Evolutionary conservation across 2,329 filamentous ascomycete species (phyloP).

Genomic region (Sporothrix euskadiensis): DNA sequence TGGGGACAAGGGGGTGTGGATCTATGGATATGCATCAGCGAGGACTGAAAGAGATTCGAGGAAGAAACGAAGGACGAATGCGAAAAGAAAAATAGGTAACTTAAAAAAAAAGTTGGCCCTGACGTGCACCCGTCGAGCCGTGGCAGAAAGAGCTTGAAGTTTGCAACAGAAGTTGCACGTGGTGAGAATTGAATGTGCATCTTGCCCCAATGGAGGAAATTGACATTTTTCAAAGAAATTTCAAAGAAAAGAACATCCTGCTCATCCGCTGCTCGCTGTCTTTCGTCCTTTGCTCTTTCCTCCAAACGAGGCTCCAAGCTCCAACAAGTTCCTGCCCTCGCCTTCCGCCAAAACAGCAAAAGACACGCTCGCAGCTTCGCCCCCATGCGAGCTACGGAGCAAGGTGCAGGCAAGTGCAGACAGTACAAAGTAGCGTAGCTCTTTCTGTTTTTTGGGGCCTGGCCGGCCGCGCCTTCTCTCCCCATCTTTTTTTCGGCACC

Average conservation of each 20-base stretch:
- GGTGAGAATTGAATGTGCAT: background rate
- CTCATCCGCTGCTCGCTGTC: background rate
- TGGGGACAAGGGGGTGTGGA: background rate
- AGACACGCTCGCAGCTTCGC: background rate
- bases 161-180: background rate
- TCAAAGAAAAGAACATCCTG: background rate
- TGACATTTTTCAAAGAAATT: background rate
- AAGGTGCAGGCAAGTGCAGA: background rate
- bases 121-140: background rate
- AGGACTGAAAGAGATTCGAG: background rate
- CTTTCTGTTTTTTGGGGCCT: constrained; percentile 1
- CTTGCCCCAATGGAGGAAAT: background rate
- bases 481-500: background rate
- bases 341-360: background rate
- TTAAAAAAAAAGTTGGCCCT: background rate
- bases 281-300: background rate
- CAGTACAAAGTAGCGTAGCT: background rate
- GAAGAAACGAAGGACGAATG: background rate
- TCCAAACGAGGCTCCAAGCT: background rate
- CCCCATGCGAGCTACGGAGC: constrained; percentile 10
- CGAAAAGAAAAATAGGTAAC: background rate
- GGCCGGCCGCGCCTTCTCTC: constrained; percentile 7
- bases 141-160: background rate
- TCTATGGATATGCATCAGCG: constrained; percentile 22
- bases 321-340: background rate